These are phyloP conservation scores for Pseudocercospora pini-densiflorae DNA, from an alignment of 2,329 filamentous ascomycete species.

Conservation along the genomic window DNA sequence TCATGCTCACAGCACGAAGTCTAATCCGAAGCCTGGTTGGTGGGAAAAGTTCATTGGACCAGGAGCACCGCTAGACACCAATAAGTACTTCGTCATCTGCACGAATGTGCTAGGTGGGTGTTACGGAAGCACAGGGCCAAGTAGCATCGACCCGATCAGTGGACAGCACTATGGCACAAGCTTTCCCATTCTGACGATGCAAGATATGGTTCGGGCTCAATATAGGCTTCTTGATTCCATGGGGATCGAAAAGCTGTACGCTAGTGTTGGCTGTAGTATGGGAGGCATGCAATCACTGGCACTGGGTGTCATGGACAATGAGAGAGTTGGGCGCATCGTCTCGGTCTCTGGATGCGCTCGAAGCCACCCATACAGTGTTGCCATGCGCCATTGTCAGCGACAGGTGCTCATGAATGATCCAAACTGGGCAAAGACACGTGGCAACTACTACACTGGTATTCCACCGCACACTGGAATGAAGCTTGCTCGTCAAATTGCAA, in stretches of 20 bases:
- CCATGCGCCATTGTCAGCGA: slow-evolving; percentile 96
- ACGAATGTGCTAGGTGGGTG: slow-evolving; percentile 97
- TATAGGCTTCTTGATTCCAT: slow-evolving; percentile 84
- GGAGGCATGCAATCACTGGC: slow-evolving; percentile 97
- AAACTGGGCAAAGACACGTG: slow-evolving; percentile 79
- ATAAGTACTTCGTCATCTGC: slow-evolving; percentile 92
- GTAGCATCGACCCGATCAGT: slow-evolving; percentile 84
- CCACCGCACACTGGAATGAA: slow-evolving; percentile 98
- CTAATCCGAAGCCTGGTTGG: slow-evolving; percentile 90
- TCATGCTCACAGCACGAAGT: slow-evolving; percentile 88
- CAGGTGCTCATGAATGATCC: slow-evolving; percentile 99
- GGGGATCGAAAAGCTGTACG: slow-evolving; percentile 78
- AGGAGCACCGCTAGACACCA: slow-evolving; percentile 80
- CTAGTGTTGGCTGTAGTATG: slow-evolving; percentile 96
- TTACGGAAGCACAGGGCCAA: slow-evolving; percentile 92
- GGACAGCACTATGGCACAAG: slow-evolving; percentile 88
- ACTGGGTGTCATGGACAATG: slow-evolving; percentile 80
- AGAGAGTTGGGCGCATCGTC: slow-evolving; percentile 79
- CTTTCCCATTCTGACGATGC: slow-evolving; percentile 93
- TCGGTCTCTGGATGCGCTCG: slow-evolving; percentile 93
- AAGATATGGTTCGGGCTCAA: slow-evolving; percentile 97
- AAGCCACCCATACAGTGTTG: slow-evolving; percentile 96
- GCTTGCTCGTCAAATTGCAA: slow-evolving; percentile 94
- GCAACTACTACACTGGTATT: slow-evolving; percentile 82
- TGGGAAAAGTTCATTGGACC: slow-evolving; percentile 99